Base-by-base conservation (phyloP, 441 rosid species). In the Geranium incanum region DNA sequence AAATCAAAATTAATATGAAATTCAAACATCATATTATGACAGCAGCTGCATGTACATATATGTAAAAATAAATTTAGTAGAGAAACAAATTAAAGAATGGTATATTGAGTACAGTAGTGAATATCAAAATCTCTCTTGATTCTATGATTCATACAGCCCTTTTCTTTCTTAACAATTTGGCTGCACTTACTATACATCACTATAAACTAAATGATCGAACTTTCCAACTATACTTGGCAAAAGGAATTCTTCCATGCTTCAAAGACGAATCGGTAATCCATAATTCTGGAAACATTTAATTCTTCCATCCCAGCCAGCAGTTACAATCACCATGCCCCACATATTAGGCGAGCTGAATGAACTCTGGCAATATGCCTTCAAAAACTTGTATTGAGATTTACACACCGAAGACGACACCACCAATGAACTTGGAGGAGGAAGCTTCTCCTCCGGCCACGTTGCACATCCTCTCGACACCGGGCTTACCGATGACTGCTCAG, bases 271-370 rank as follows among this genome's bases (percentile, higher is more conserved):
- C 23, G 84, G 84, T 52, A 85, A 79, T 63, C 87, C 87, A 21
- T 71, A 84, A 75, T 80, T 84, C 65, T 75, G 84, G 70, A 73
- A 84, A 0, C 80, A 71, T 70, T 84, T 80, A 69, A 84, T 84
- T 77, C 83, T 73, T 65, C 87, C 87, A 68, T 82, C 87, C 84
- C 81, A 82, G 1, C 82, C 82, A 0, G 78, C 87, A 4, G 87
- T 80, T 16, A 78, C 84, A 67, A 82, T 80, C 12, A 80, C 85
- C 12, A 77, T 39, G 36, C 85, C 84, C 87, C 87, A 84, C 21
- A 74, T 57, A 66, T 86, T 86, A 60, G 89, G 82, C 66, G 83
- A 79, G 43, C 77, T 76, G 67, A 71, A 68, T 9, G 64, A 68
- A 55, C 74, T 70, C 45, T 75, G 79, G 66, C 76, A 75, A 16